phyloP scores from a whole-genome alignment of 2,329 filamentous ascomycete species.

The Fusarium transvaalense region DNA sequence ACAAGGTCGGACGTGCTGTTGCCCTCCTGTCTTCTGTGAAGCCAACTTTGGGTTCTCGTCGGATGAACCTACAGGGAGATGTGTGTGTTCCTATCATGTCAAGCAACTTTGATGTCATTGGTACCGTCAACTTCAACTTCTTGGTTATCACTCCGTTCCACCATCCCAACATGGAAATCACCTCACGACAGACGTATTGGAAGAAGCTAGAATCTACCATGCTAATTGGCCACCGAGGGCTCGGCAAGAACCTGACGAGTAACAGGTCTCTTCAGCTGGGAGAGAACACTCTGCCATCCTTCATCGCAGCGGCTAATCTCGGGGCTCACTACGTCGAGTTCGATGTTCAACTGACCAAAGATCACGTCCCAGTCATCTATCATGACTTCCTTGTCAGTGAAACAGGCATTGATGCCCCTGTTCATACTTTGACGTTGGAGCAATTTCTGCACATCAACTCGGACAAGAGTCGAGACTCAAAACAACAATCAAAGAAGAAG shows the following conservation, averaged over 20 bases:
- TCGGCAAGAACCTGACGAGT: slow-evolving; percentile 89
- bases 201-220: slow-evolving; percentile 91
- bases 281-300: slow-evolving; percentile 95
- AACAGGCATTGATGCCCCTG: slow-evolving; percentile 95
- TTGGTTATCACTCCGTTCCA: slow-evolving; percentile 93
- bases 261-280: slow-evolving; percentile 92
- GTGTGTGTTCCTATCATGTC: slow-evolving; percentile 92
- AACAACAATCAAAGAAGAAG: slow-evolving; percentile 22
- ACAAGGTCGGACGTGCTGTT: slow-evolving; percentile 89
- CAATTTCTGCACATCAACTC: slow-evolving; percentile 92
- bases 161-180: slow-evolving; percentile 94
- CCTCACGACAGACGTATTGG: slow-evolving; percentile 94
- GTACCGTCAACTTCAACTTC: slow-evolving; percentile 96
- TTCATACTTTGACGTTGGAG: slow-evolving; percentile 93
- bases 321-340: slow-evolving; percentile 82
- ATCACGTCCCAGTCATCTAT: slow-evolving; percentile 97
- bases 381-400: slow-evolving; percentile 98
- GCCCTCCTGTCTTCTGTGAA: slow-evolving; percentile 89
- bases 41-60: slow-evolving; percentile 82
- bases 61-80: slow-evolving; percentile 94
- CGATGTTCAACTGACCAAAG: slow-evolving; percentile 98
- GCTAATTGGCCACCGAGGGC: slow-evolving; percentile 77
- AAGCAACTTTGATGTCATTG: slow-evolving; percentile 88
- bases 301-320: slow-evolving; percentile 94
- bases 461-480: slow-evolving; percentile 54